These are phyloP conservation scores for Amphibolis antarctica DNA, from an alignment of 106 monocot genomes.

Conservation along the genomic window DNA sequence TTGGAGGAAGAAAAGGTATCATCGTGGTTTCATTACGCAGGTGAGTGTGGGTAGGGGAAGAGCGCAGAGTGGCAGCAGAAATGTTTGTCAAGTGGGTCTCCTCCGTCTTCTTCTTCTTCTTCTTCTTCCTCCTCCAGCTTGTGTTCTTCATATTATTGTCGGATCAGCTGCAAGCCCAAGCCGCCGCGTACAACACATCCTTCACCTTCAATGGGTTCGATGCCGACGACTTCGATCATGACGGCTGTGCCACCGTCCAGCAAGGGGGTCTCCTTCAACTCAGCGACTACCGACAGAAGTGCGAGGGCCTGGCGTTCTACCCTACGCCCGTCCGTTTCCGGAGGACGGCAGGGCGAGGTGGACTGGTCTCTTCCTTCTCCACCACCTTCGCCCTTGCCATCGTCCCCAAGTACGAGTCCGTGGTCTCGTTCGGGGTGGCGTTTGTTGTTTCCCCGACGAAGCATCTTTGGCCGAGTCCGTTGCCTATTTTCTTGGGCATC, in stretches of 20 bases:
- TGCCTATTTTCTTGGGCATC: constrained; percentile 21
- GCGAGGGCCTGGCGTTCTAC: constrained; percentile 33
- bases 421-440: constrained; percentile 15
- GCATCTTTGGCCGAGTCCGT: background rate
- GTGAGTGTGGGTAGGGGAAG: no score
- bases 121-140: background rate
- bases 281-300: constrained; percentile 14
- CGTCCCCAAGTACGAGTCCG: background rate
- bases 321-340: constrained; percentile 16
- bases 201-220: constrained; percentile 19
- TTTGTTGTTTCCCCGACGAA: constrained; percentile 31
- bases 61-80: no score
- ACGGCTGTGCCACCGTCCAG: constrained; percentile 15
- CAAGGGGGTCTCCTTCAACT: constrained; percentile 24
- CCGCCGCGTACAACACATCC: background rate
- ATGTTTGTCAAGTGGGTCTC: no score
- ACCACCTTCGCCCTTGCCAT: constrained; percentile 46
- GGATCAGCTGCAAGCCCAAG: background rate
- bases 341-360: no score
- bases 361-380: constrained; percentile 31
- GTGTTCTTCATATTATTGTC: background rate
- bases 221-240: background rate
- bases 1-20: no score
- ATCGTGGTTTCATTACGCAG: no score
- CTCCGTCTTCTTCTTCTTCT: background rate